phyloP scores from a whole-genome alignment of 345 rosid genomes.

The Moricandia arvensis region DNA sequence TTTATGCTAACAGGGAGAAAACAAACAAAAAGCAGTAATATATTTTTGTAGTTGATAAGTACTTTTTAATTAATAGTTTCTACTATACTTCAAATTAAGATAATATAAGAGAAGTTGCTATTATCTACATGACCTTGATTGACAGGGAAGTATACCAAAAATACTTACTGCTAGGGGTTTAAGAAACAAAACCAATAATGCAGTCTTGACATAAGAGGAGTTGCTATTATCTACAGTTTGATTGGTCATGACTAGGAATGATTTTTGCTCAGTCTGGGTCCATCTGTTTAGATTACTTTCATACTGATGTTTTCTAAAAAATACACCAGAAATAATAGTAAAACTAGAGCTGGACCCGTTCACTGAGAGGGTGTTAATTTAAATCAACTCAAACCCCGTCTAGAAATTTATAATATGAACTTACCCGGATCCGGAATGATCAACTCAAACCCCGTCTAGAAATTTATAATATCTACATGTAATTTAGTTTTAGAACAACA shows the following conservation, averaged over 20 bases:
- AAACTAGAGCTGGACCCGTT: no score
- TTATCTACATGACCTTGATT: not conserved
- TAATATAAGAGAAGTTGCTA: not conserved
- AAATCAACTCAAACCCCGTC: no score
- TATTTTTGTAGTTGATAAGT: not conserved
- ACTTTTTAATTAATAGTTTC: not conserved
- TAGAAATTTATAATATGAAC: no score
- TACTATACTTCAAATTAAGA: not conserved
- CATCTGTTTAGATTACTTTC: no score
- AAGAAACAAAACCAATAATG: constrained; percentile 3
- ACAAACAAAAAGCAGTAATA: not conserved
- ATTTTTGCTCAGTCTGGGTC: not conserved
- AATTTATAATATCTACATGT: no score
- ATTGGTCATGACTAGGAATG: not conserved
- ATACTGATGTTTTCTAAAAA: no score
- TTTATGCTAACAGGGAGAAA: not conserved
- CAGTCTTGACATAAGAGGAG: not conserved
- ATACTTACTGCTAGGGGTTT: not conserved
- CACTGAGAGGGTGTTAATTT: no score
- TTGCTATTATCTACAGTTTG: not conserved
- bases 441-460: no score
- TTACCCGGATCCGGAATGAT: no score
- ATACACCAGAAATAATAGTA: no score
- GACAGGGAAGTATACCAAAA: constrained; percentile 10
- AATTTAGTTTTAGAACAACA: no score